These are phyloP conservation scores for Trametes cingulata DNA, from an alignment of 768 basidiomycete species.

Conservation along the genomic window DNA sequence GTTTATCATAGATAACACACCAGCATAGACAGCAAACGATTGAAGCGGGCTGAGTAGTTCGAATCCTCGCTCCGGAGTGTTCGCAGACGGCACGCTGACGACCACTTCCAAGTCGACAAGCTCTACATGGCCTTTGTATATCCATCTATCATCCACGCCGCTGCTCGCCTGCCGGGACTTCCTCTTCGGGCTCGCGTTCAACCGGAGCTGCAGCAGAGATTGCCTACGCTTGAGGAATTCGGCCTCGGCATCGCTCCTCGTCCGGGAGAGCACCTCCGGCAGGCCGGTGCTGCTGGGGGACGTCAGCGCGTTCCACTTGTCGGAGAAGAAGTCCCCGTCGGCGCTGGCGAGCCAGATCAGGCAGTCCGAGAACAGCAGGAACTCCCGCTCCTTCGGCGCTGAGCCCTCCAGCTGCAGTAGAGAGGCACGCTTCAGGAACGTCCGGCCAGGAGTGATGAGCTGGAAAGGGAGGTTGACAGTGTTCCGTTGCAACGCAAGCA, in stretches of 20 bases:
- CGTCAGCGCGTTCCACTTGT: constrained; percentile 24
- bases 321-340: constrained; percentile 35
- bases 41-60: constrained; percentile 77
- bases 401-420: constrained; percentile 61
- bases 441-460: constrained; percentile 80
- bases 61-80: constrained; percentile 57
- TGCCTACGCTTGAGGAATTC: constrained; percentile 18
- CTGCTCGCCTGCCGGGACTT: constrained; percentile 34
- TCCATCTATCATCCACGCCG: constrained; percentile 66
- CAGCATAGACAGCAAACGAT: constrained; percentile 73
- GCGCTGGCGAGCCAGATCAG: constrained; percentile 72
- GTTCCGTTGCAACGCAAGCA: constrained; percentile 77
- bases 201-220: constrained; percentile 23
- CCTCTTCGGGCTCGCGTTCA: constrained; percentile 29
- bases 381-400: constrained; percentile 58
- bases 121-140: constrained; percentile 66
- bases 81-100: constrained; percentile 41
- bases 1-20: constrained; percentile 38
- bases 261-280: constrained; percentile 45
- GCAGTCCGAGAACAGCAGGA: constrained; percentile 82
- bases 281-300: constrained; percentile 27
- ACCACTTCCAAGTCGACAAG: constrained; percentile 80
- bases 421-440: constrained; percentile 66
- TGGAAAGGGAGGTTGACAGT: constrained; percentile 77
- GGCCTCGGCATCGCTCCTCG: constrained; percentile 61